These are phyloP conservation scores for Trichosporon coremiiforme DNA, from an alignment of 1,284 basidiomycete species.

Conservation along the genomic window DNA sequence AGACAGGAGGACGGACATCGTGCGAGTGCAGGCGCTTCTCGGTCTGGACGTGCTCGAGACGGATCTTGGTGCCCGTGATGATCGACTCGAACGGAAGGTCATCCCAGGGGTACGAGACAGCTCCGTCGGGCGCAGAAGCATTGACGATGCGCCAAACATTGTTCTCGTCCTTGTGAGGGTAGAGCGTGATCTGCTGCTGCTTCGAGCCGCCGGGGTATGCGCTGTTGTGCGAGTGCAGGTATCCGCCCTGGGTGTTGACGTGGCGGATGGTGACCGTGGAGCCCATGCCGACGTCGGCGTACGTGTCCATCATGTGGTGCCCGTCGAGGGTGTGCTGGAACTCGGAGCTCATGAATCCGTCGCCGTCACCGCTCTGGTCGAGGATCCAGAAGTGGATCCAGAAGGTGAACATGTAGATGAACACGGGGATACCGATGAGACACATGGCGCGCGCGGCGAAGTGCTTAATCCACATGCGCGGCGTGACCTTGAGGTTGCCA, in stretches of 20 bases:
- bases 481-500: conserved; percentile 79
- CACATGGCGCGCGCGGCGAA: conserved; percentile 86
- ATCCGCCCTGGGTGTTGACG: conserved; percentile 94
- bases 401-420: conserved; percentile 96
- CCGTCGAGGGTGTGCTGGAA: conserved; percentile 97
- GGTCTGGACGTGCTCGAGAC: conserved; percentile 77
- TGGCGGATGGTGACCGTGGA: conserved; percentile 84
- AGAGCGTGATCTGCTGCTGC: conserved; percentile 92
- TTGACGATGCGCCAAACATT: conserved; percentile 86
- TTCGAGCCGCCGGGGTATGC: conserved; percentile 83
- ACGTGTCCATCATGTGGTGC: conserved; percentile 88
- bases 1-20: conserved; percentile 90
- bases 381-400: conserved; percentile 90
- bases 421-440: conserved; percentile 77
- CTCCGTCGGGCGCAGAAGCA: conserved; percentile 59
- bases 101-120: conserved; percentile 64
- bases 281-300: conserved; percentile 85
- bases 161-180: conserved; percentile 91
- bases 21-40: conserved; percentile 92
- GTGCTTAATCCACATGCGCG: conserved; percentile 75
- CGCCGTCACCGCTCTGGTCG: conserved; percentile 87
- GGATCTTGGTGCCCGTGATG: conserved; percentile 71
- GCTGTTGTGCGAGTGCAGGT: conserved; percentile 91
- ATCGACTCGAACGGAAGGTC: conserved; percentile 67
- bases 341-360: conserved; percentile 98